Conservation (phyloP, 169 alveolate genomes). For the Eimeria acervulina region DNA sequence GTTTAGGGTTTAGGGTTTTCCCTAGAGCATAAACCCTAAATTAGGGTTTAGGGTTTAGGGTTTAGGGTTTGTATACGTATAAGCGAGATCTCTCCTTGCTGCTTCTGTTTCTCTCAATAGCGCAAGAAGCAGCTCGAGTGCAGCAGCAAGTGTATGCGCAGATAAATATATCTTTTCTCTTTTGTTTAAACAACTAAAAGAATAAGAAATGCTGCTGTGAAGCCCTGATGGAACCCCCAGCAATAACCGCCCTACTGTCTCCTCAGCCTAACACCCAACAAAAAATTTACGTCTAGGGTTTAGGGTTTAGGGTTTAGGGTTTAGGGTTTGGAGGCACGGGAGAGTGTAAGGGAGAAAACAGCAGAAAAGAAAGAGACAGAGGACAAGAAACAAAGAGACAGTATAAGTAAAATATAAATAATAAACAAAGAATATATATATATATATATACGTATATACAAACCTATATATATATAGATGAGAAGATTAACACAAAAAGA, state of each 20-base stretch:
- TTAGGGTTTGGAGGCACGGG: slow-evolving; percentile 7
- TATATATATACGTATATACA: no score
- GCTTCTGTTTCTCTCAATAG: background rate
- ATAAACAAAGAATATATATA: no score
- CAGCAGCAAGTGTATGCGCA: slow-evolving; percentile 30
- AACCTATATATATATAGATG: no score
- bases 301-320: slow-evolving; percentile 63
- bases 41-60: slow-evolving; percentile 54
- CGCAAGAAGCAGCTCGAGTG: background rate
- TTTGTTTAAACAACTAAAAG: background rate
- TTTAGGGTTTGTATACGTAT: background rate
- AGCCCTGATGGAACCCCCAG: background rate
- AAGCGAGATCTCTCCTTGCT: slow-evolving; percentile 5
- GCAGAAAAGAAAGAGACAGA: no score
- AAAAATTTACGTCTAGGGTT: background rate
- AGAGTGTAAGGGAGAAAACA: no score
- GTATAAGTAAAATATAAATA: no score
- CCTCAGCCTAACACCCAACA: background rate
- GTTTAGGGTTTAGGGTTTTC: background rate
- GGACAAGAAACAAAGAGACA: no score
- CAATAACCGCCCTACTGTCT: background rate
- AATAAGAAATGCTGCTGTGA: background rate
- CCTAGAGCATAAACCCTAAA: background rate
- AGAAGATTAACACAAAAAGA: no score
- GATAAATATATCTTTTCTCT: background rate